phyloP scores from a whole-genome alignment of 257 asterid genomes.

The Capsicum chinense region DNA sequence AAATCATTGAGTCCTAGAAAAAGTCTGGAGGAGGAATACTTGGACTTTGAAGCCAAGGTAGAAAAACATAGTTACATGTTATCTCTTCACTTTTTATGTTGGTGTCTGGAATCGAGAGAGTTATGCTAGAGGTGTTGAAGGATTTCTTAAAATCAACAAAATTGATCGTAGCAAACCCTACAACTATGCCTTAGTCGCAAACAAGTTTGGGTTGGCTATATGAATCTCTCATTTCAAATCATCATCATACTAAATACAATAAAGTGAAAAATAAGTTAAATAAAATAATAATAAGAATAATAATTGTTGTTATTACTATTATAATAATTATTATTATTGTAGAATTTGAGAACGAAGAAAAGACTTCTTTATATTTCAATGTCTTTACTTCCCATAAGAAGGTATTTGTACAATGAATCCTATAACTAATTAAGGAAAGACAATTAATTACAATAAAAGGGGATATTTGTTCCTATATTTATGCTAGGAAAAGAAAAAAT shows the following conservation, averaged over 20 bases:
- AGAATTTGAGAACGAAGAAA: neutral
- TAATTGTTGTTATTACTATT: neutral
- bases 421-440: neutral
- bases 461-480: neutral
- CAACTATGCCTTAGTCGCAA: neutral
- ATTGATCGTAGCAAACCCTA: neutral
- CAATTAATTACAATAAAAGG: neutral
- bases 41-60: constrained; percentile 90
- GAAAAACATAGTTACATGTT: neutral
- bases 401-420: neutral
- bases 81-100: constrained; percentile 8
- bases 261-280: neutral
- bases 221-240: neutral
- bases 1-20: constrained; percentile 62
- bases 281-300: neutral
- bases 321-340: neutral
- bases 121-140: neutral
- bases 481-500: neutral
- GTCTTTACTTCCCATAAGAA: neutral
- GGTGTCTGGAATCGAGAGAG: neutral
- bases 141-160: neutral
- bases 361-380: neutral
- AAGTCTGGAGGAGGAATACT: constrained; percentile 93
- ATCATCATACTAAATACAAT: neutral
- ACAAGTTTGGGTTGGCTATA: neutral